phyloP scores from a whole-genome alignment of 371 early-diverging fungal genomes.

The Quaeritorhiza haematococci region DNA sequence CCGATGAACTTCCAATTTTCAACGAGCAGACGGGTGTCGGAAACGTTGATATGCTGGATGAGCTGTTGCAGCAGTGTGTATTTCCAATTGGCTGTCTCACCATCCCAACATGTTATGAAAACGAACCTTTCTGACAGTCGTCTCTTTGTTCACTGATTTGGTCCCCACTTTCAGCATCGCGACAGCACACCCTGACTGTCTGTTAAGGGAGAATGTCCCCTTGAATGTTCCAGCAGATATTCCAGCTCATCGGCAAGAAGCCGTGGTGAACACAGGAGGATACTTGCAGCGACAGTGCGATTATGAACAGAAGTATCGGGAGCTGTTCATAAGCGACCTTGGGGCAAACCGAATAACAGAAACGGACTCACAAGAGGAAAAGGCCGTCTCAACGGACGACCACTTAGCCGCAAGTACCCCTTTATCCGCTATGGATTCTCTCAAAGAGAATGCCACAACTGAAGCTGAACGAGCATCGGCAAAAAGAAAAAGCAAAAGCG shows the following conservation, averaged over 20 bases:
- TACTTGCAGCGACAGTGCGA: conserved; percentile 50
- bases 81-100: no score
- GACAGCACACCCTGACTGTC: conserved; percentile 59
- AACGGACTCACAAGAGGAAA: no score
- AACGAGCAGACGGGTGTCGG: conserved; percentile 12
- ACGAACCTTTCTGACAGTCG: no score
- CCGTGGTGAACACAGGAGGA: conserved; percentile 15
- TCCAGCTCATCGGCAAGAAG: conserved; percentile 3
- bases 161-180: conserved; percentile 44
- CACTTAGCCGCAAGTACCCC: no score
- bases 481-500: not conserved
- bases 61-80: conserved; percentile 40
- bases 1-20: conserved; percentile 15
- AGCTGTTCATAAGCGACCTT: not conserved
- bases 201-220: conserved; percentile 41
- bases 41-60: conserved; percentile 38
- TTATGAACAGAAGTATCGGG: conserved; percentile 38
- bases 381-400: no score
- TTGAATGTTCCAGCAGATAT: conserved; percentile 43
- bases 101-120: no score
- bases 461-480: not conserved
- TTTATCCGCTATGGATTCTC: no score
- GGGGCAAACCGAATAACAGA: not conserved
- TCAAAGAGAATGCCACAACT: no score
- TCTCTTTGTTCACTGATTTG: not conserved